These are phyloP conservation scores for Plicaturopsis crispa DNA, from an alignment of 768 basidiomycete species.

Conservation along the genomic window DNA sequence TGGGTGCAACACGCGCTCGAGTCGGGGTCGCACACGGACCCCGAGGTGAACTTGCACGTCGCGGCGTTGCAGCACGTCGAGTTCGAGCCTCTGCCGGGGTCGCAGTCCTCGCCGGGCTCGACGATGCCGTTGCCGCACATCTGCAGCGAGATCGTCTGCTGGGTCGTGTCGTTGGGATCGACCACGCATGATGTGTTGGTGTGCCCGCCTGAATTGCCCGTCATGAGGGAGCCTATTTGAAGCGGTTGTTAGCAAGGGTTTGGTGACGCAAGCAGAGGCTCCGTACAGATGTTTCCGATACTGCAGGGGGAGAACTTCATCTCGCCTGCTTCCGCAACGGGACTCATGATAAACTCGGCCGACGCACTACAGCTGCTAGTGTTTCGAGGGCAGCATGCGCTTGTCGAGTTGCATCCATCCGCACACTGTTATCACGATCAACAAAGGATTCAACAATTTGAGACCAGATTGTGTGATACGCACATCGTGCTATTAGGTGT, in stretches of 20 bases:
- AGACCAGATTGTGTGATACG: slow-evolving; percentile 15
- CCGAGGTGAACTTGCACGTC: slow-evolving; percentile 67
- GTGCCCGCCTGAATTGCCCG: slow-evolving; percentile 27
- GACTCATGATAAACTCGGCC: slow-evolving; percentile 77
- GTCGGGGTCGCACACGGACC: slow-evolving; percentile 72
- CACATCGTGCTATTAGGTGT: slow-evolving; percentile 64
- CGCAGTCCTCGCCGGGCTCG: slow-evolving; percentile 80
- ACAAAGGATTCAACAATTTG: slow-evolving; percentile 2
- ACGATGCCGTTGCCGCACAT: slow-evolving; percentile 85
- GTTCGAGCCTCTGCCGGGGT: slow-evolving; percentile 57
- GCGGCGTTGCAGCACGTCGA: slow-evolving; percentile 67
- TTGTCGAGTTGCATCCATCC: slow-evolving; percentile 49
- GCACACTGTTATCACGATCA: slow-evolving; percentile 41
- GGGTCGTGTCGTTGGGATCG: slow-evolving; percentile 37
- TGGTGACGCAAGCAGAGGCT: too few relatives aligned
- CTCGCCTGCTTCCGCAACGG: slow-evolving; percentile 58
- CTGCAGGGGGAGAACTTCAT: slow-evolving; percentile 70
- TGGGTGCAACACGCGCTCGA: slow-evolving; percentile 71
- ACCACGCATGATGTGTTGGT: slow-evolving; percentile 65
- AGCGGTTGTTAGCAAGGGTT: not conserved
- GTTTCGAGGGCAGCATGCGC: slow-evolving; percentile 64
- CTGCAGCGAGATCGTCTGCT: slow-evolving; percentile 48
- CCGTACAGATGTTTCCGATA: slow-evolving; percentile 80
- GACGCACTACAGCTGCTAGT: slow-evolving; percentile 53
- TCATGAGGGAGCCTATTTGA: slow-evolving; percentile 61